Percentiles rank a stretch among this genome's conserved stretches.
phyloP scores from a whole-genome alignment of 202 grass and related monocot genomes.

The Eragrostis tef region DNA sequence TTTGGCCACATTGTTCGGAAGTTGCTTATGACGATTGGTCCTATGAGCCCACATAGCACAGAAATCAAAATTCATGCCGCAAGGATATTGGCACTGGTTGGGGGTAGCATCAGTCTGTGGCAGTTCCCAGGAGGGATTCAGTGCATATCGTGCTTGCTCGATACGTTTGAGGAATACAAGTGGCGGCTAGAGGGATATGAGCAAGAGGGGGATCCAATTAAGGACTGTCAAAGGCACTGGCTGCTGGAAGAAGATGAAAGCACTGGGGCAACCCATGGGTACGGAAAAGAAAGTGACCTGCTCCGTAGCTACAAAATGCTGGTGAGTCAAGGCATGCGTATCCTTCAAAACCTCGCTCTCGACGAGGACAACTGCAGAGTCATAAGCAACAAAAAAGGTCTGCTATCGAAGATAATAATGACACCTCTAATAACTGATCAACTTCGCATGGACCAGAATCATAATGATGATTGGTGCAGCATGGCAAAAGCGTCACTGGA shows the following conservation, averaged over 20 bases:
- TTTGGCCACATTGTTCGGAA: fast-evolving
- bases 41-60: background rate
- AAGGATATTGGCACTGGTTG: background rate
- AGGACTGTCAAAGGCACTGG: too few species aligned
- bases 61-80: background rate
- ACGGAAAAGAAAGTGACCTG: background rate
- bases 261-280: too few species aligned
- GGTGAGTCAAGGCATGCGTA: background rate
- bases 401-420: background rate
- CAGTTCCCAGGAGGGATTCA: background rate
- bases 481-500: background rate
- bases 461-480: background rate
- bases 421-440: background rate
- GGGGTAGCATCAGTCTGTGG: background rate
- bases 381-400: background rate
- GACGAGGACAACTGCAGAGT: background rate
- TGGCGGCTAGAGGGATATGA: background rate
- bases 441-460: background rate
- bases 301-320: background rate
- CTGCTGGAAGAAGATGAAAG: too few species aligned
- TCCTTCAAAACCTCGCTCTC: background rate
- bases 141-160: background rate
- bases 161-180: background rate
- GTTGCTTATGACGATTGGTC: background rate
- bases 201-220: too few species aligned